Evolutionary conservation across 2,329 filamentous ascomycete species (phyloP), one percentile per base, ranked within the genome.

Genomic region (Ampelomyces quisqualis): DNA sequence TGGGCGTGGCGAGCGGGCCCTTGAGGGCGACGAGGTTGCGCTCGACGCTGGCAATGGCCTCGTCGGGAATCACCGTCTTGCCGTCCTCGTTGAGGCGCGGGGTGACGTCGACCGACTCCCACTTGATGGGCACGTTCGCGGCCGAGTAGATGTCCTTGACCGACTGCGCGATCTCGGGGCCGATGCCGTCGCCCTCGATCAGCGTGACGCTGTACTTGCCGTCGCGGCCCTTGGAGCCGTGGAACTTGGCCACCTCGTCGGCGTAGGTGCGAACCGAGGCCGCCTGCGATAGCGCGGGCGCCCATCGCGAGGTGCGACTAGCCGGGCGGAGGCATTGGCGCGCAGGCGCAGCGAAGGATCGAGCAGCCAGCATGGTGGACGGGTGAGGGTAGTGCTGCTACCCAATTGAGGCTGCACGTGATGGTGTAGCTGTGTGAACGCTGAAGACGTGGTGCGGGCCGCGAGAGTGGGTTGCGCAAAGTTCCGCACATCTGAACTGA

Each of bases 141-240:
- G 93, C 93, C 64, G 84, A 80, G 77, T 96, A 98, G 75, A 98
- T 98, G 73, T 96, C 88, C 83, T 97, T 98, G 68, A 98, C 90
- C 35, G 93, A 94, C 74, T 95, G 85, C 55, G 93, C 84, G 69
- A 98, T 98, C 77, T 98, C 91, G 53, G 93, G 93, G 49, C 93
- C 93, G 70, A 98, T 98, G 70, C 93, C 93, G 68, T 98, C 94
- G 75, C 94, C 93, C 80, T 98, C 94, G 58, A 98, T 98, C 74
- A 98, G 79, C 62, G 88, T 91, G 66, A 98, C 93, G 43, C 88
- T 87, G 81, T 86, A 98, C 74, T 93, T 93, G 68, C 93, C 93
- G 78, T 91, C 85, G 69, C 85, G 76, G 69, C 87, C 88, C 77
- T 95, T 96, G 69, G 82, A 79, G 60, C 91, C 93, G 65, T 88